Conservation (phyloP, 2,329 filamentous ascomycete species). For the Torrubiella hemipterigena region DNA sequence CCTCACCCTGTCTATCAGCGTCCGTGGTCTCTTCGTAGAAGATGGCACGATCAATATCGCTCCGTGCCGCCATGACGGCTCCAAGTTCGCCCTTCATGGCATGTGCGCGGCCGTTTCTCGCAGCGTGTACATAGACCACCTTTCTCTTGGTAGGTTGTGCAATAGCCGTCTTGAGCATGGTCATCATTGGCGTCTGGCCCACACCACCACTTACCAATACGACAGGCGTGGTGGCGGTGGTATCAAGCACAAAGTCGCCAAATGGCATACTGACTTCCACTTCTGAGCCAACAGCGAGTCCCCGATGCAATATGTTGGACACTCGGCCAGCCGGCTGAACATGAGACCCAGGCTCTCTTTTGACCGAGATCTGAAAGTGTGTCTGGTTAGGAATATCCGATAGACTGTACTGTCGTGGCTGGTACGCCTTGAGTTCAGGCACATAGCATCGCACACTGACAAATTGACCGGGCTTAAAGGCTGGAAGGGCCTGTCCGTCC, state of each 20-base stretch:
- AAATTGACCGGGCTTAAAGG: conserved; percentile 56
- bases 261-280: conserved; percentile 51
- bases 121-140: conserved; percentile 39
- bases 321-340: conserved; percentile 45
- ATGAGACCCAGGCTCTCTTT: conserved; percentile 39
- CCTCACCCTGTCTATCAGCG: conserved; percentile 21
- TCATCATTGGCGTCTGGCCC: conserved; percentile 41
- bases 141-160: conserved; percentile 25
- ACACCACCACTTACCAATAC: conserved; percentile 45
- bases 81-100: conserved; percentile 2
- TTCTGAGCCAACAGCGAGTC: conserved; percentile 42
- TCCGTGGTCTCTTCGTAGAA: conserved; percentile 30
- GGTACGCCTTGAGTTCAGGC: conserved; percentile 40
- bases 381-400: conserved; percentile 45
- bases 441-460: conserved; percentile 47
- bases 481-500: conserved; percentile 42
- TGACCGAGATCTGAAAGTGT: conserved; percentile 53
- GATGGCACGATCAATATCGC: conserved; percentile 19
- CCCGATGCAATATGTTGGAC: conserved; percentile 52
- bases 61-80: neutral
- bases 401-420: conserved; percentile 59
- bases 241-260: conserved; percentile 42
- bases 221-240: conserved; percentile 26
- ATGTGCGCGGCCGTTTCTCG: conserved; percentile 19
- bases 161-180: conserved; percentile 39